Evolutionary conservation across 1,284 basidiomycete species (phyloP).

Genomic region (Leccinum pachyderme): DNA sequence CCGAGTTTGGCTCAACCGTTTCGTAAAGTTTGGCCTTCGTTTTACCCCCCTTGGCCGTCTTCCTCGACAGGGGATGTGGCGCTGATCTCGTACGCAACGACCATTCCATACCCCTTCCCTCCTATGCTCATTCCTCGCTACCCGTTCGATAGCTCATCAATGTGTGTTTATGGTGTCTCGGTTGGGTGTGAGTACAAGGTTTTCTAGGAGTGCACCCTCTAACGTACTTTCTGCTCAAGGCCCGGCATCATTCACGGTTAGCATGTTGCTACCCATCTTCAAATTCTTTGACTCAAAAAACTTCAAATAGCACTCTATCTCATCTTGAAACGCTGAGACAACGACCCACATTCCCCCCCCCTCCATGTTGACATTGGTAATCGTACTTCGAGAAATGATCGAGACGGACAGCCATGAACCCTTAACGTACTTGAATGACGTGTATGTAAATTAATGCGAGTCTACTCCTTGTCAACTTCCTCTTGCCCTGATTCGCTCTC

Average conservation of each 20-base stretch:
- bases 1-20: conserved; percentile 9
- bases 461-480: conserved; percentile 23
- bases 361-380: neutral
- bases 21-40: conserved; percentile 59
- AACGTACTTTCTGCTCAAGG: conserved; percentile 33
- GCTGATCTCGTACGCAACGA: conserved; percentile 56
- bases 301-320: conserved; percentile 61
- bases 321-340: conserved; percentile 57
- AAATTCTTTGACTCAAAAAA: conserved; percentile 1
- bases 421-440: conserved; percentile 3
- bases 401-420: neutral
- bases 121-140: conserved; percentile 1
- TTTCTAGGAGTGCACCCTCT: conserved; percentile 1
- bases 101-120: neutral
- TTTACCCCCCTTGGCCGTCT: conserved; percentile 76
- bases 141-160: conserved; percentile 54
- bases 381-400: neutral
- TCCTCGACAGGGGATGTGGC: conserved; percentile 73
- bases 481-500: conserved; percentile 20
- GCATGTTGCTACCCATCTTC: conserved; percentile 13
- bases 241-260: conserved; percentile 75
- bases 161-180: conserved; percentile 66
- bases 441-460: conserved; percentile 7
- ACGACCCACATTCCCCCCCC: neutral
- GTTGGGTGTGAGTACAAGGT: conserved; percentile 57